Percentiles rank a stretch among this genome's conserved stretches.
These are phyloP conservation scores for Olyra latifolia DNA, from an alignment of 176 grass and related monocot genomes.

Conservation along the genomic window DNA sequence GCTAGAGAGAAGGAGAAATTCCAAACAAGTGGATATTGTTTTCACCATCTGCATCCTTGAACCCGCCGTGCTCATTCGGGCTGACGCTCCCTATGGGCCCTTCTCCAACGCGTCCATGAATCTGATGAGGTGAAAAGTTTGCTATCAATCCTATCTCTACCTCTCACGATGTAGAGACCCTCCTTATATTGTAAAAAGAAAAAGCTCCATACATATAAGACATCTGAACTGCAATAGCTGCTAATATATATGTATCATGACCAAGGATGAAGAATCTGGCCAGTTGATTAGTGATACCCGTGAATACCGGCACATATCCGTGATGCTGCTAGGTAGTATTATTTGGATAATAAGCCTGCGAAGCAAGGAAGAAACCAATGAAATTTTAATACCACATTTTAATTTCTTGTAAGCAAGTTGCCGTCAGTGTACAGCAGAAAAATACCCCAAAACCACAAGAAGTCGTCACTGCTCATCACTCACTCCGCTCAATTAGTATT, in stretches of 20 bases:
- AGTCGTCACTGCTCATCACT: neutral
- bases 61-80: too few species aligned
- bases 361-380: neutral
- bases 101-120: too few species aligned
- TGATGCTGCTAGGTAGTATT: neutral
- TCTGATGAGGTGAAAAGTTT: too few species aligned
- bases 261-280: neutral
- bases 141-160: too few species aligned
- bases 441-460: neutral
- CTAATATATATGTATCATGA: neutral
- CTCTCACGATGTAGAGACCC: too few species aligned
- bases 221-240: neutral
- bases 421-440: neutral
- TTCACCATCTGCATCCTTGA: too few species aligned
- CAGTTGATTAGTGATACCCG: too few species aligned
- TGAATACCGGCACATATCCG: neutral
- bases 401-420: neutral
- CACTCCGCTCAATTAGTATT: too few species aligned
- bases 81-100: too few species aligned
- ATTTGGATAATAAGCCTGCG: neutral
- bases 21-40: too few species aligned
- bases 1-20: too few species aligned
- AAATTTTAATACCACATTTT: neutral
- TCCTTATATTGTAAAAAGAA: too few species aligned
- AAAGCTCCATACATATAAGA: neutral